Conservation (phyloP, 1,139 yeast species). For the Geotrichum bryndzae region DNA sequence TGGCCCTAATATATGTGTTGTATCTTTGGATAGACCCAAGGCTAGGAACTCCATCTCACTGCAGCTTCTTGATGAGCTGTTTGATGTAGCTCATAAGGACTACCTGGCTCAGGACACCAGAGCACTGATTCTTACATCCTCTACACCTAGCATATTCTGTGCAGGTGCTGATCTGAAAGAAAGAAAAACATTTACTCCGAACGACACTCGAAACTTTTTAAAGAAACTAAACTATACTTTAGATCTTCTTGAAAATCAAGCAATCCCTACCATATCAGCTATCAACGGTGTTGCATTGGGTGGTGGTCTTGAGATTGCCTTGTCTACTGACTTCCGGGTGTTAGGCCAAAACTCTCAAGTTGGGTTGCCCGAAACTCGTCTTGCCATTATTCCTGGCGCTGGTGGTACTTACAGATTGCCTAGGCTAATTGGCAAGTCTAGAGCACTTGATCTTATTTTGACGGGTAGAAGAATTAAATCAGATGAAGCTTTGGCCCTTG, state of each 20-base stretch:
- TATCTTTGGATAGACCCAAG: constrained; percentile 31
- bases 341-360: constrained; percentile 24
- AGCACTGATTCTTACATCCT: constrained; percentile 29
- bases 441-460: constrained; percentile 29
- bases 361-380: constrained; percentile 30
- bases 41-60: constrained; percentile 33
- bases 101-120: constrained; percentile 23
- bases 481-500: constrained; percentile 27
- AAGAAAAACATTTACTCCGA: constrained; percentile 30
- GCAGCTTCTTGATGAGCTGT: constrained; percentile 28
- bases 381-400: constrained; percentile 33
- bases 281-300: constrained; percentile 33
- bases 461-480: constrained; percentile 30
- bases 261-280: constrained; percentile 32
- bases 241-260: constrained; percentile 25
- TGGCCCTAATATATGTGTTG: constrained; percentile 25
- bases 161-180: constrained; percentile 37
- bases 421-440: constrained; percentile 28
- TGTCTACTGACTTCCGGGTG: constrained; percentile 31
- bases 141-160: constrained; percentile 30
- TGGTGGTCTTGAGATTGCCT: constrained; percentile 32
- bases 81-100: constrained; percentile 21
- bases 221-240: constrained; percentile 29
- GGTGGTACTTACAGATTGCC: constrained; percentile 34
- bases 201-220: constrained; percentile 30